Evolutionary conservation across 257 asterid genomes (phyloP).

Genomic region (Ilex aquifolium): DNA sequence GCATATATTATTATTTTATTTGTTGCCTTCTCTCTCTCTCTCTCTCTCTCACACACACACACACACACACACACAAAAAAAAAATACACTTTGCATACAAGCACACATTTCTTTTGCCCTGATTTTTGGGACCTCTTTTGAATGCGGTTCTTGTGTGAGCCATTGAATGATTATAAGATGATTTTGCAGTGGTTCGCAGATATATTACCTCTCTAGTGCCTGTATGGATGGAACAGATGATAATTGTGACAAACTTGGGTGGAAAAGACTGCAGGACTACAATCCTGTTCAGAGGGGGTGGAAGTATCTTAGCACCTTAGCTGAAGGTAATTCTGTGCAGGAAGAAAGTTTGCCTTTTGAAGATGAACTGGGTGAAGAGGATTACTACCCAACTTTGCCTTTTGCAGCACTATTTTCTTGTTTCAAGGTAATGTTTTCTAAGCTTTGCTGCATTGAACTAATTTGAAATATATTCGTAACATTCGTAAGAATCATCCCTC

Average conservation of each 20-base stretch:
- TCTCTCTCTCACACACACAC: too few species aligned
- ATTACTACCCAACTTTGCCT: conserved; percentile 87
- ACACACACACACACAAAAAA: too few species aligned
- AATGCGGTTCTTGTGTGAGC: neutral
- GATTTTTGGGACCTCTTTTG: too few species aligned
- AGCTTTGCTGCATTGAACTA: neutral
- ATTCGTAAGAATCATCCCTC: too few species aligned
- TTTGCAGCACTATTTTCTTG: conserved; percentile 92
- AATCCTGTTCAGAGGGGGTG: conserved; percentile 57
- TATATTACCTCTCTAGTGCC: conserved; percentile 73
- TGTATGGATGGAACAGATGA: conserved; percentile 58
- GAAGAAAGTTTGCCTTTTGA: conserved; percentile 62
- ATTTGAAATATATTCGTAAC: neutral
- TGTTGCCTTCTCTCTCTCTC: too few species aligned
- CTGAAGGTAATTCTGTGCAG: conserved; percentile 32
- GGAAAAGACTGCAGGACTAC: conserved; percentile 70
- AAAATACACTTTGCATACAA: too few species aligned
- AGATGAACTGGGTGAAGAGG: conserved; percentile 71
- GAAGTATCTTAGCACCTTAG: conserved; percentile 60
- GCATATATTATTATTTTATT: too few species aligned
- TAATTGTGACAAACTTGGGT: conserved; percentile 72
- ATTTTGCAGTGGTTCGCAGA: conserved; percentile 74
- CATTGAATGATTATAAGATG: conserved; percentile 23
- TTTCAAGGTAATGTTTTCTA: conserved; percentile 59
- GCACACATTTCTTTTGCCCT: too few species aligned